Base-by-base conservation (phyloP, 192 early-diverging fungal species). In the Coemansia pectinata region DNA sequence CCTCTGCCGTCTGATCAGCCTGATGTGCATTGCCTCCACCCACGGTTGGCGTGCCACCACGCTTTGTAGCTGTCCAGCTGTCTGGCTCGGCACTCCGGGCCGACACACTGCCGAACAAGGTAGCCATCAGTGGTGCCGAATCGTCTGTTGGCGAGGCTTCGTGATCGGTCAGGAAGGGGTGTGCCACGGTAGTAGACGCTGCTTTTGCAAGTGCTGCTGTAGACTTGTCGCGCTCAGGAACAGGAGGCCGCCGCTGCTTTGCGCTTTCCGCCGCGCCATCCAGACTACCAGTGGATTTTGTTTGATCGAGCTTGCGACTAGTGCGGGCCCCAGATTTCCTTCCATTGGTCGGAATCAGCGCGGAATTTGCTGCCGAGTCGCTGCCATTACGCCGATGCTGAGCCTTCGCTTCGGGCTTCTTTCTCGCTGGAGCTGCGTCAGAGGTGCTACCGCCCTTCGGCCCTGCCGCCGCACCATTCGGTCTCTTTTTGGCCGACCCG, bases 321-420 rank as follows among this genome's bases (percentile, higher is more conserved):
- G 81, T 76, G 36, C 81, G 81, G 29, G 81, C 44, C 15, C 81
- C 81, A 3, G 73, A 23, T 58, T 83, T 83, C 33, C 81, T 64
- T 19, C 81, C 81, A 48, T 83, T 83, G 5, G 76, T 62, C 12
- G 81, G 81, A 17, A 78, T 72, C 41, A 70, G 76, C 47, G 70
- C 60, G 8, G n/a, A 5, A 25, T 71, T 71, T 14, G 57, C 47
- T 25, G 62, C 45, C 23, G 52, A 39, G 19, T 67, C 79, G 62
- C 71, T 77, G 71, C 60, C 55, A 42, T 27, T 69, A 11, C 63
- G 63, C 14, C 67, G 64, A 33, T 82, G 68, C 53, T 74, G 74
- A 1, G 48, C 45, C 59, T 72, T 77, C 5, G 50, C 27, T 1
- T 82, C 76, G 0, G 58, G 11, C 44, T 71, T 79, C 55, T 76